Evolutionary conservation across 352 stramenopile species (phyloP).

Genomic region (Phytophthora sansomeana): DNA sequence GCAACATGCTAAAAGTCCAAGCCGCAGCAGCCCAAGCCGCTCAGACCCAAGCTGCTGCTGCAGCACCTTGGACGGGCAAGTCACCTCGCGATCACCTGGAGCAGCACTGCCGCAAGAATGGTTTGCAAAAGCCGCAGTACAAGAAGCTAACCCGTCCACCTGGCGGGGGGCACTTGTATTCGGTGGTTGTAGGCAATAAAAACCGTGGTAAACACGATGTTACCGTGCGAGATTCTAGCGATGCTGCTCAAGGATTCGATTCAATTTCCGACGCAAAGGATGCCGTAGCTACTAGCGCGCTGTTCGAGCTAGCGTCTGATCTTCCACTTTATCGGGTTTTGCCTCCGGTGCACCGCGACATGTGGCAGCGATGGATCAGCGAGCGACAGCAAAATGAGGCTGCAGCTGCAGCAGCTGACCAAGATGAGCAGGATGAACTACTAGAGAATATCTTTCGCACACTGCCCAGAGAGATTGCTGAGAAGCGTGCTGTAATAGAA

Average conservation of each 20-base stretch:
- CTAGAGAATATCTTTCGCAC: conserved; percentile 56
- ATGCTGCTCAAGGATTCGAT: conserved; percentile 53
- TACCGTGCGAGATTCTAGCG: conserved; percentile 44
- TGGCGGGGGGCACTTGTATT: conserved; percentile 54
- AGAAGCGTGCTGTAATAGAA: conserved; percentile 43
- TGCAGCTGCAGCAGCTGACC: conserved; percentile 44
- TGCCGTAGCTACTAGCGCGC: conserved; percentile 75
- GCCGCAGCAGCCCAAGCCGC: conserved; percentile 30
- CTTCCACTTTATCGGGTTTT: conserved; percentile 92
- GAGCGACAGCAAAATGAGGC: conserved; percentile 47
- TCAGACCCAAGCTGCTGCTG: conserved; percentile 23
- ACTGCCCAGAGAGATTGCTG: conserved; percentile 60
- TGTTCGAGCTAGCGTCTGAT: conserved; percentile 89
- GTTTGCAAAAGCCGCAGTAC: conserved; percentile 83
- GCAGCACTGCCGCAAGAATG: conserved; percentile 90
- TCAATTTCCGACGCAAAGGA: conserved; percentile 82
- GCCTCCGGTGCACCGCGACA: conserved; percentile 83
- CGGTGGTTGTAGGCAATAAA: conserved; percentile 60
- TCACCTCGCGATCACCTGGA: conserved; percentile 91
- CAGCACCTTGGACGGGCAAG: conserved; percentile 69
- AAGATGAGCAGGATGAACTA: conserved; percentile 61
- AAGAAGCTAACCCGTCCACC: conserved; percentile 47
- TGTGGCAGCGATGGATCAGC: conserved; percentile 86
- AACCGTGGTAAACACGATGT: conserved; percentile 49
- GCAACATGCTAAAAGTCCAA: conserved; percentile 38